A percentile compares a stretch with the other conserved stretches of the same genome.
Conservation (phyloP, 208 protist genomes). For the Acanthamoeba healyi region DNA sequence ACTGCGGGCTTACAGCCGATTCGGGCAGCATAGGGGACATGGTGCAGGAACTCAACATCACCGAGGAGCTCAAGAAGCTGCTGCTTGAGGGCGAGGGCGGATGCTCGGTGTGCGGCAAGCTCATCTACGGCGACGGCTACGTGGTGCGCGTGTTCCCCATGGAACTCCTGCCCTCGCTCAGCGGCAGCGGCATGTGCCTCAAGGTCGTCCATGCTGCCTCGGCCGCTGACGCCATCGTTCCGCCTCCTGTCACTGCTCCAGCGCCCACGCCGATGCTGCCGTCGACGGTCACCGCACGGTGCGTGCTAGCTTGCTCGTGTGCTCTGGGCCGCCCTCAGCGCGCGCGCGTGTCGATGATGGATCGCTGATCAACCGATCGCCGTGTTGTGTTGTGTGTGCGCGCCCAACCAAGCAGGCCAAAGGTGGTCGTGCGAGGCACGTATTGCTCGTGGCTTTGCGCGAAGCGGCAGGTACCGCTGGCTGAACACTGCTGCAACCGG, state of each 20-base stretch:
- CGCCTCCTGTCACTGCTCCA: neutral
- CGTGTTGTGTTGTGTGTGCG: neutral
- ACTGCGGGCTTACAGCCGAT: too few species aligned
- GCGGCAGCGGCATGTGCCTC: neutral
- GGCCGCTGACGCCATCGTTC: too few species aligned
- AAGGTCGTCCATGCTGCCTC: too few species aligned
- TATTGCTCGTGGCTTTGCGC: constrained; percentile 26
- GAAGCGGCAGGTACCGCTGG: constrained; percentile 1
- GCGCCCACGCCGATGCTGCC: too few species aligned
- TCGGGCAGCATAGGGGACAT: neutral
- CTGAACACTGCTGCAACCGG: neutral
- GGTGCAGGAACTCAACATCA: constrained; percentile 4
- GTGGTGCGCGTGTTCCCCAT: constrained; percentile 34
- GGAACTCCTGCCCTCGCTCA: neutral
- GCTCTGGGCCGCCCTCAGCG: too few species aligned
- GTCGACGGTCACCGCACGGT: too few species aligned
- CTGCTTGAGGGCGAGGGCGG: neutral
- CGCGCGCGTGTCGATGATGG: too few species aligned
- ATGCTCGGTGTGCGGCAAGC: neutral
- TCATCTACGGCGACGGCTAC: constrained; percentile 2
- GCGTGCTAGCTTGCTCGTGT: too few species aligned
- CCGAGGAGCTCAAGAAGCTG: constrained; percentile 39
- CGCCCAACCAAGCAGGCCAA: neutral
- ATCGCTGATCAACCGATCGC: neutral
- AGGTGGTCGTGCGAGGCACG: constrained; percentile 20